Conservation (phyloP, 2,329 filamentous ascomycete species). For the Fusarium neocosmosporiellum region DNA sequence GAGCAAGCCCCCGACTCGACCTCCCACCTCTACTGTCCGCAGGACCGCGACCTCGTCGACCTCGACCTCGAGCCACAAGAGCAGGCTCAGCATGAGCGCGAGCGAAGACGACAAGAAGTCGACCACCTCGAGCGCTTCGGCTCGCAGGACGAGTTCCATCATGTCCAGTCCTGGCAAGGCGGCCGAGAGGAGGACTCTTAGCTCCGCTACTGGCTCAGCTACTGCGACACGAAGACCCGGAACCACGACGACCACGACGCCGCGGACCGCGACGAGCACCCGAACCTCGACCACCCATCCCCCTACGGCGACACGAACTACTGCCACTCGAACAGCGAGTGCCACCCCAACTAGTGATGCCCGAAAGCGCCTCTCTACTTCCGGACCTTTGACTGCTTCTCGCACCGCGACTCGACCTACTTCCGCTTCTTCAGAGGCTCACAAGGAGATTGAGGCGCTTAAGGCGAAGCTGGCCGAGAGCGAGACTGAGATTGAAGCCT, state of each 20-base stretch:
- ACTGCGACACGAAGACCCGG: conserved; percentile 50
- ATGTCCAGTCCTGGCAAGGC: conserved; percentile 53
- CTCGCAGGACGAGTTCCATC: conserved; percentile 58
- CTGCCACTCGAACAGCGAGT: conserved; percentile 53
- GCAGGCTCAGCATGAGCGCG: conserved; percentile 60
- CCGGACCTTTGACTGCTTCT: conserved; percentile 52
- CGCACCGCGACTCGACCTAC: conserved; percentile 54
- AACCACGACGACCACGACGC: conserved; percentile 46
- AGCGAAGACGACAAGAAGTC: conserved; percentile 64
- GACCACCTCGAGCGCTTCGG: conserved; percentile 50
- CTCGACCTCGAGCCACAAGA: conserved; percentile 56
- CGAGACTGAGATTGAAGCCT: conserved; percentile 66
- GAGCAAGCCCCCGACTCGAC: conserved; percentile 62
- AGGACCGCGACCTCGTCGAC: conserved; percentile 50
- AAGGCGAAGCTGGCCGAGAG: conserved; percentile 69
- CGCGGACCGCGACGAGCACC: conserved; percentile 50
- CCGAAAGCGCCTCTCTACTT: conserved; percentile 67
- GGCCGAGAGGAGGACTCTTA: conserved; percentile 50
- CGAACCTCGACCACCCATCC: conserved; percentile 39
- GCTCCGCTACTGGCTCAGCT: conserved; percentile 44
- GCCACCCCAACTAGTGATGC: conserved; percentile 58
- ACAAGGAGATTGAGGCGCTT: conserved; percentile 70
- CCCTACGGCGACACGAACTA: conserved; percentile 31
- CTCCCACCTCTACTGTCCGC: conserved; percentile 52
- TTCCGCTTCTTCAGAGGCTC: conserved; percentile 54